Base-by-base conservation (phyloP, 2,329 filamentous ascomycete genomes). In the Plenodomus tracheiphilus region DNA sequence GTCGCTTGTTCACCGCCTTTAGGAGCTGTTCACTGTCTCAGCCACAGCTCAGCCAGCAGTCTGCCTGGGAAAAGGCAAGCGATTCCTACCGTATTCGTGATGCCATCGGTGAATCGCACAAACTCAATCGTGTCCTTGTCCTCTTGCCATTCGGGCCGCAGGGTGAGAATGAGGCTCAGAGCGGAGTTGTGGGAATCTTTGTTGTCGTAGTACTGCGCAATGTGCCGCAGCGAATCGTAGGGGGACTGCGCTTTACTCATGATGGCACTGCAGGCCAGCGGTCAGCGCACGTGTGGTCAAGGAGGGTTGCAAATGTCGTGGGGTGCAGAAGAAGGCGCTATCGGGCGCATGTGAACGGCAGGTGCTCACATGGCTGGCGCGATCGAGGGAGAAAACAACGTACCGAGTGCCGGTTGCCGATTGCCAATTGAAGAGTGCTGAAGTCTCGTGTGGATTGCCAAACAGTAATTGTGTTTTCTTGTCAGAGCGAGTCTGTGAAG, bases 61-160 rank as follows among this genome's bases (percentile, higher is more conserved):
- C 35, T 35, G 35, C 41, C 9, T n/a, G 35, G 15, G 37, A 39
- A n/a, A 21, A n/a, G 43, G 17, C 25, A 19, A 28, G n/a, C 7
- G 20, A 15, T 39, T 44, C 81, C 60, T 75, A 85, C 82, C 58
- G 92, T 97, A 75, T 99, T 99, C 59, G 94, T 99, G 76, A 97
- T 99, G 68, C 94, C 94, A 67, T 99, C 94, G 34, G 91, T 99
- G 78, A 97, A 99, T 57, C 89, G 87, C 59, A 91, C 81, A 69
- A 97, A 90, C 66, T 94, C 86, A 63, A 99, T 81, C 37, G 86
- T 83, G 48, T 89, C 88, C 57, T 86, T 84, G 30, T 82, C 78
- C 40, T 82, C 81, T 59, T 85, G 81, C 94, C 94, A 99, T 63
- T 95, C 85, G 10, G 92, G 92, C 51, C 87, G 83, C 53, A 97